Evolutionary conservation across 371 early-diverging fungal genomes (phyloP), one percentile per base, ranked within the genome.

Genomic region (Mortierella sp.): DNA sequence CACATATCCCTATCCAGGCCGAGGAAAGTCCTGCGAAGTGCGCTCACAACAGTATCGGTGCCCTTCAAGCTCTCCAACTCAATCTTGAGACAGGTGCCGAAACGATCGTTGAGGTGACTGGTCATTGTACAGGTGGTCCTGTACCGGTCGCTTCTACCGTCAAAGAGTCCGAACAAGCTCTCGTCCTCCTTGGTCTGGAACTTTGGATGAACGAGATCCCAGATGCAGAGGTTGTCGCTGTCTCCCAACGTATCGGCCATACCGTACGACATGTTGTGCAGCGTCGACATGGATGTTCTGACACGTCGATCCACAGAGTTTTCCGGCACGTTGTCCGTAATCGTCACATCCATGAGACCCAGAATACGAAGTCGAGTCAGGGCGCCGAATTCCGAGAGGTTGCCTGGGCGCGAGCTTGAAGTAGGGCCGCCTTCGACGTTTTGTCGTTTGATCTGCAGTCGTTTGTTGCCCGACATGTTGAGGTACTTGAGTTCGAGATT

Each of bases 381-480:
- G 18, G 93, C 93, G 76, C 93, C 92, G 81, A 98, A 98, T 63
- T 96, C 94, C 2, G 95, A 90, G 21, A 96, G 79, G 84, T 96
- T 89, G 80, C 94, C 89, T 60, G 90, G 91, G 24, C 91, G 88
- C 11, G 82, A 74, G 0, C 88, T 83, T 60, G 83, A 79, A 10
- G 81, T 83, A 4, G 83, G 76, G 18, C 81, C 75, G 27, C 73
- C 43, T 12, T 92, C 92, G 12, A 89, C 85, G 44, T 90, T 93
- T 7, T 92, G 91, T 55, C 92, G 92, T 80, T 95, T 94, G 87
- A 98, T 97, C 83, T 97, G 97, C 12, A 98, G 87, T 68, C 97
- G 90, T 81, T 95, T 95, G 88, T 98, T 98, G 71, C 97, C 96
- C 0, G 97, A 97, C 74, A 98, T 88, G 87, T 98, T 97, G 24